These are phyloP conservation scores for Massospora cicadina DNA, from an alignment of 371 early-diverging fungal genomes.

Conservation along the genomic window DNA sequence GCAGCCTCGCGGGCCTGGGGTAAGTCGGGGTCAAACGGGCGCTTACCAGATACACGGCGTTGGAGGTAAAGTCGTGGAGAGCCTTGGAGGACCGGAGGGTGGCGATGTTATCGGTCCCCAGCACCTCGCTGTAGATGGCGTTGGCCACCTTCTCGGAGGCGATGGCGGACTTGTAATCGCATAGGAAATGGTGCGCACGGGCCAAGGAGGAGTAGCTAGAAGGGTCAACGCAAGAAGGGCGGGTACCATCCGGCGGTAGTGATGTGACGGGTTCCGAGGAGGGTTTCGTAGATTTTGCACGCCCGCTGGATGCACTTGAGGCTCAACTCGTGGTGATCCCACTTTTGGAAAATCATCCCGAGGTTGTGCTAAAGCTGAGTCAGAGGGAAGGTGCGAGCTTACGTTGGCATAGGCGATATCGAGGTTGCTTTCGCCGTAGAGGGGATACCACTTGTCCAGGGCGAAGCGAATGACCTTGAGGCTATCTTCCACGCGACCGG, in stretches of 20 bases:
- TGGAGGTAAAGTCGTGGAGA: conserved; percentile 44
- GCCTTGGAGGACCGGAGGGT: conserved; percentile 53
- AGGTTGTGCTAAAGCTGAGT: conserved; percentile 1
- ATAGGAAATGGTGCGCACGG: conserved; percentile 47
- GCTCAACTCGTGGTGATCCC: conserved; percentile 3
- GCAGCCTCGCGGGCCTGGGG: neutral
- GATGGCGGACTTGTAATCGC: conserved; percentile 61
- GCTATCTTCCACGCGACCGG: conserved; percentile 54
- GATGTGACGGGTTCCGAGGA: conserved; percentile 58
- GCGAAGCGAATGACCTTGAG: conserved; percentile 67
- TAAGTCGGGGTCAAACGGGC: neutral
- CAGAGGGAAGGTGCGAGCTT: conserved; percentile 16
- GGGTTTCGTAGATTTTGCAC: conserved; percentile 35
- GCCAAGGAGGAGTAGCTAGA: conserved; percentile 50
- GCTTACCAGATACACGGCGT: conserved; percentile 30
- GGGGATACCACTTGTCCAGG: conserved; percentile 58
- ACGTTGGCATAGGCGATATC: conserved; percentile 71
- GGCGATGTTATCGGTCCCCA: conserved; percentile 54
- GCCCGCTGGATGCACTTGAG: conserved; percentile 57
- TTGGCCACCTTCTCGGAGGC: conserved; percentile 54
- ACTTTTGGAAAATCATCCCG: conserved; percentile 7
- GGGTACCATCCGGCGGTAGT: conserved; percentile 38
- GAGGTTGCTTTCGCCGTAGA: conserved; percentile 59
- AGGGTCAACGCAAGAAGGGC: neutral
- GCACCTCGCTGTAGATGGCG: conserved; percentile 35